A percentile compares a stretch with the other conserved stretches of the same genome.
These are phyloP conservation scores for Talaromyces nanjingensis DNA, from an alignment of 495 filamentous ascomycete genomes.

Conservation along the genomic window DNA sequence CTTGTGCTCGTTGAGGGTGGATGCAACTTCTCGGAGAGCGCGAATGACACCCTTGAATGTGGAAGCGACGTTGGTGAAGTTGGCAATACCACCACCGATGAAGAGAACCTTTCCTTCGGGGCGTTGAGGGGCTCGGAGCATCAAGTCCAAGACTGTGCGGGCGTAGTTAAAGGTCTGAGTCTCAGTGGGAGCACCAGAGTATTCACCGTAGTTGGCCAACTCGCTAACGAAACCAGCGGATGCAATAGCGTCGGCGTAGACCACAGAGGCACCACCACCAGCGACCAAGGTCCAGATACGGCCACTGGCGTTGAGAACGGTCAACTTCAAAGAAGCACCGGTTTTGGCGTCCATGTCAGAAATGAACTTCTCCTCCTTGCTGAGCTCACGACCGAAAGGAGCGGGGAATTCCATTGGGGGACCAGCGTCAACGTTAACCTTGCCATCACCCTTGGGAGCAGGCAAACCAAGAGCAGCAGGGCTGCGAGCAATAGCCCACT, in stretches of 20 bases:
- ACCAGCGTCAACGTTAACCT: constrained; percentile 92
- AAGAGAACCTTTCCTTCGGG: constrained; percentile 96
- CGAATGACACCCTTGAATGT: constrained; percentile 99
- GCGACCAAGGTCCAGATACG: constrained; percentile 98
- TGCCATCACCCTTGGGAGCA: constrained; percentile 48
- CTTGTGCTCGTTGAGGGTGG: constrained; percentile 87
- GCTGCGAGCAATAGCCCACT: constrained; percentile 93
- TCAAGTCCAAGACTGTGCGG: constrained; percentile 90
- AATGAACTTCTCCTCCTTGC: constrained; percentile 98
- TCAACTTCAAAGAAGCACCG: constrained; percentile 96
- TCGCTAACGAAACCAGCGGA: constrained; percentile 92
- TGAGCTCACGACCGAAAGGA: constrained; percentile 95
- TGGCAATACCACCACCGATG: constrained; percentile 99
- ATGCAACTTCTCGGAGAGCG: constrained; percentile 85
- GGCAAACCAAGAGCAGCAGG: constrained; percentile 79
- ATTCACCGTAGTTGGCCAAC: constrained; percentile 99
- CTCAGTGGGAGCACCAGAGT: constrained; percentile 97
- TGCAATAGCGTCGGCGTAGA: constrained; percentile 98
- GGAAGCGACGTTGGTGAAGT: constrained; percentile 95
- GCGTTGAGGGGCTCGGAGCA: constrained; percentile 83
- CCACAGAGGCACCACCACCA: constrained; percentile 98
- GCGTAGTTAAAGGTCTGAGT: constrained; percentile 98
- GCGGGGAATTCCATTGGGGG: constrained; percentile 98
- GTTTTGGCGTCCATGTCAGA: constrained; percentile 98
- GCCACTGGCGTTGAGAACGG: constrained; percentile 83